phyloP scores from a whole-genome alignment of 2,329 filamentous ascomycete genomes.

The Chalaropsis ovoidea region DNA sequence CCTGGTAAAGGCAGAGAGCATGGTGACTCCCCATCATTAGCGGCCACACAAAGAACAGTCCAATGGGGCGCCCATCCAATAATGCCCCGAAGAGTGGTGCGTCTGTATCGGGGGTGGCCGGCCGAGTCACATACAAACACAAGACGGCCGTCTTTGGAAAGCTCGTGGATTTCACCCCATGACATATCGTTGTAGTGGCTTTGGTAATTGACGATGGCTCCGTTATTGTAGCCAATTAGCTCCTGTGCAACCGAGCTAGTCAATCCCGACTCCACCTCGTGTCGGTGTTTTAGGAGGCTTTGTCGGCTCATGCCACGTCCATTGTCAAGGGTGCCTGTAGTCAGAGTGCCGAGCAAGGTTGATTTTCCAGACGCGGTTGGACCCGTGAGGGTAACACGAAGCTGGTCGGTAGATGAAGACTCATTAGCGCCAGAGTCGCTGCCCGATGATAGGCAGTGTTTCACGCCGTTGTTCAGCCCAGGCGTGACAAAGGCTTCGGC shows the following conservation, averaged over 20 bases:
- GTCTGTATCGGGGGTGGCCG: constrained; percentile 77
- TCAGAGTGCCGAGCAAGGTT: constrained; percentile 76
- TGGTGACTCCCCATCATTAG: constrained; percentile 53
- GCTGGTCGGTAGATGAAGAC: constrained; percentile 54
- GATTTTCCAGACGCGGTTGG: constrained; percentile 90
- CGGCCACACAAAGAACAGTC: constrained; percentile 77
- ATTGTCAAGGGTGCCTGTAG: constrained; percentile 81
- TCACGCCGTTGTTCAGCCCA: constrained; percentile 35
- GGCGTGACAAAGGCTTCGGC: constrained; percentile 84
- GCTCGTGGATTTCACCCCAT: constrained; percentile 88
- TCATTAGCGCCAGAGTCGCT: constrained; percentile 1
- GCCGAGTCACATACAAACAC: constrained; percentile 89
- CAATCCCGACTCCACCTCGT: constrained; percentile 82
- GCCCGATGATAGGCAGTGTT: constrained; percentile 17
- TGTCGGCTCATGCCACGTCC: constrained; percentile 82
- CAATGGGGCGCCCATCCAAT: constrained; percentile 95
- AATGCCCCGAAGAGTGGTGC: constrained; percentile 80
- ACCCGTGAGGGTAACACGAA: constrained; percentile 78
- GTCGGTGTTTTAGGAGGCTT: constrained; percentile 80
- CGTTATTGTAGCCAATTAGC: constrained; percentile 67
- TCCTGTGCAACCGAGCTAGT: constrained; percentile 95
- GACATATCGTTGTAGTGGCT: constrained; percentile 69
- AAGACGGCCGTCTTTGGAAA: constrained; percentile 60
- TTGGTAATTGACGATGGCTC: constrained; percentile 66
- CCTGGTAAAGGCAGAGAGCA: constrained; percentile 5